Evolutionary conservation across 306 rosid species (phyloP), one percentile per base, ranked within the genome.

Genomic region (Malus sylvestris): DNA sequence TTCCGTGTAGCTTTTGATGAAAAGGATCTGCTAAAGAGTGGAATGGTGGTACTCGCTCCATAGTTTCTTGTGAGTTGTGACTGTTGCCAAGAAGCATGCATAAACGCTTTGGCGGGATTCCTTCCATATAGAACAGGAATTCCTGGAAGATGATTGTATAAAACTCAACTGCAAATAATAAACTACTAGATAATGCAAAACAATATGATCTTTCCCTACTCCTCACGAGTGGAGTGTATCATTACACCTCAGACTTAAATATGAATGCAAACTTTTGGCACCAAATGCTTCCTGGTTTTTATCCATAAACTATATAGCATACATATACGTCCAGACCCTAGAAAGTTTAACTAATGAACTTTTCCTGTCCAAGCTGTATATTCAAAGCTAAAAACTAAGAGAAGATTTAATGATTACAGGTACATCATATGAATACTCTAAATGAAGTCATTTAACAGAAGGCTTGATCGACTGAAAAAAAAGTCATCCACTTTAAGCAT

Each of bases 1-100:
- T 85, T 70, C 53, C 79, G 51, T 46, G 91, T 85, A 75, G 97
- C 84, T 73, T 70, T 81, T 18, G 97, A 92, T 61, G 96, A 92
- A 74, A 87, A 55, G 46, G 82, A 65, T 73, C 90, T 84, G 51
- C 82, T 71, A 32, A 79, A 81, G 66, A 72, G 67, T 16, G 83
- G 44, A 73, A 4, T 74, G 38, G 66, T 23, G 38, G 84, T 57
- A 66, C 42, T 82, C 70, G 82, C 75, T 59, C 81, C 82, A 59
- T 68, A 80, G 33, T 76, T 81, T 79, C 83, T 78, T 71, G 79
- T 58, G 72, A 72, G 76, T 70, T 58, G 81, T 59, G 72, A 75
- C 29, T 79, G 71, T 38, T 81, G 45, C 81, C 18, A 68, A 20
- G 51, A 71, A 42, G 68, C 63, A 74, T 65, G 73, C n/a, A 63